These are phyloP conservation scores for Strobilomyces echinocephalus DNA, from an alignment of 768 basidiomycete genomes.

Conservation along the genomic window DNA sequence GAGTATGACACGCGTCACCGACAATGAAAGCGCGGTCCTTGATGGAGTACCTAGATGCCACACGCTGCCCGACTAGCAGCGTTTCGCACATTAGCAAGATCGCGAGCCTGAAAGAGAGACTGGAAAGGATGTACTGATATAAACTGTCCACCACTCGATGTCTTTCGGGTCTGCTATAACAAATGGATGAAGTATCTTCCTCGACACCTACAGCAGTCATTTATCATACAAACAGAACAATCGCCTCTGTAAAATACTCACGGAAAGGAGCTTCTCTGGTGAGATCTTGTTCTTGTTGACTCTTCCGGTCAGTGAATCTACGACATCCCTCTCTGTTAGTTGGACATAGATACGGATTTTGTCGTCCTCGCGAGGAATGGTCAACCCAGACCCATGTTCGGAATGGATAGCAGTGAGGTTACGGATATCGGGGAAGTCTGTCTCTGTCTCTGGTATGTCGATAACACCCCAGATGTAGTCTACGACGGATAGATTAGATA, in stretches of 20 bases:
- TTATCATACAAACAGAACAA: neutral
- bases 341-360: constrained; percentile 28
- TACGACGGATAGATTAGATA: neutral
- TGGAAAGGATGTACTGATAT: constrained; percentile 42
- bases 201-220: constrained; percentile 40
- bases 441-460: neutral
- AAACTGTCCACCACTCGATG: constrained; percentile 31
- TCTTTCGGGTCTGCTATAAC: constrained; percentile 40
- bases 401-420: neutral
- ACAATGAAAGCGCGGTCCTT: constrained; percentile 65
- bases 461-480: constrained; percentile 1
- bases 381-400: neutral
- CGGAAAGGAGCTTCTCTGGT: constrained; percentile 50
- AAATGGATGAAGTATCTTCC: constrained; percentile 55
- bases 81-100: neutral
- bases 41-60: constrained; percentile 29
- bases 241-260: constrained; percentile 17
- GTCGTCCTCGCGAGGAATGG: neutral
- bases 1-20: constrained; percentile 68
- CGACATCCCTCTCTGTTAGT: constrained; percentile 43
- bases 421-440: constrained; percentile 1
- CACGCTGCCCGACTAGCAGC: constrained; percentile 53
- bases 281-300: constrained; percentile 48
- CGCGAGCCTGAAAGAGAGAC: neutral
- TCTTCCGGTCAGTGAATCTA: constrained; percentile 43